phyloP scores from a whole-genome alignment of 1,139 yeast genomes.

The Debaryomyces sp. region DNA sequence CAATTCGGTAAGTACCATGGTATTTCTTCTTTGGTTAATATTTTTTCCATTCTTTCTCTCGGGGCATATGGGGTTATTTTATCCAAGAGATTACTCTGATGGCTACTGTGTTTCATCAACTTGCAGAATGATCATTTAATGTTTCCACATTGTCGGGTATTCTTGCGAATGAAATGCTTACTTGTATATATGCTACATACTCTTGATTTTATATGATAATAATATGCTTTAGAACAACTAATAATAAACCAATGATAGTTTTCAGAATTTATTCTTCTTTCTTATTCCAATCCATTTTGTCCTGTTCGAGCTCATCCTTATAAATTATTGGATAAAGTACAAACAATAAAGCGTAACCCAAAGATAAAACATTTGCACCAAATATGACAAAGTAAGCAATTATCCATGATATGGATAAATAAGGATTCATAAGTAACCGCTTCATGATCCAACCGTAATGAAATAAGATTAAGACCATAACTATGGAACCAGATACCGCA shows the following conservation, averaged over 20 bases:
- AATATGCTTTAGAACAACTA: neutral
- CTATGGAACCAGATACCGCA: slow-evolving; percentile 19
- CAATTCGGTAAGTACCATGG: slow-evolving; percentile 78
- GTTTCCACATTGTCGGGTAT: neutral
- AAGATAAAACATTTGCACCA: slow-evolving; percentile 16
- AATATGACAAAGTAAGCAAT: slow-evolving; percentile 22
- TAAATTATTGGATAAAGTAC: slow-evolving; percentile 22
- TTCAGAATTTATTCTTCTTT: neutral
- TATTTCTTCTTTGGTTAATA: slow-evolving; percentile 64
- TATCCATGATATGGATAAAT: slow-evolving; percentile 19
- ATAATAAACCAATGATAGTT: neutral
- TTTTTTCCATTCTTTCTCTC: slow-evolving; percentile 60
- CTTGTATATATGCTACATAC: neutral
- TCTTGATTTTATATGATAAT: neutral
- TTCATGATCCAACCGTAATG: slow-evolving; percentile 40
- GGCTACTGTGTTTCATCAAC: neutral
- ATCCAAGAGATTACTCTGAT: slow-evolving; percentile 40
- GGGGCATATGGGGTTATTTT: slow-evolving; percentile 72
- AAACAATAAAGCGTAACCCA: slow-evolving; percentile 23
- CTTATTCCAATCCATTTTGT: neutral
- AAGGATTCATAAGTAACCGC: slow-evolving; percentile 27
- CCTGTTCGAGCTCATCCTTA: slow-evolving; percentile 7
- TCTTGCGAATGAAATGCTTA: neutral
- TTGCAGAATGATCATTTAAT: neutral
- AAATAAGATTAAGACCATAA: slow-evolving; percentile 23